Base-by-base conservation (phyloP, 768 basidiomycete species). In the Gelatoporia subvermispora region DNA sequence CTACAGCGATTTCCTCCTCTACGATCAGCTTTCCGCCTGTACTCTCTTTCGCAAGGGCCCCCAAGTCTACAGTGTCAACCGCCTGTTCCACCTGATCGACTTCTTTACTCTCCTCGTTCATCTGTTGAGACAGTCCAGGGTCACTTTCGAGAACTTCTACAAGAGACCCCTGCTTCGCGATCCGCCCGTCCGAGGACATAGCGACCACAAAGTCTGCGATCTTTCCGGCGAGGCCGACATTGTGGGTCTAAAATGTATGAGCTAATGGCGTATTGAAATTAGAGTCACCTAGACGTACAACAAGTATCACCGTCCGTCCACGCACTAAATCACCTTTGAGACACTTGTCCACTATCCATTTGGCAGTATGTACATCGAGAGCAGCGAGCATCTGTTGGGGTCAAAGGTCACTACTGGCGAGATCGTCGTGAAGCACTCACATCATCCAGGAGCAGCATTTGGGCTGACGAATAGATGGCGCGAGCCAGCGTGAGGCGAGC, bases 381-480 rank as follows among this genome's bases (percentile, higher is more conserved):
- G 75, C 74, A 11, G 73, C 74, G 23, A 78, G 66, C 21, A 74
- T 53, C 47, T 71, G 37, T 10, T 9, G 21, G 24, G 2, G 17
- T 4, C 24, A 38, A 17, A 25, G 42, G 3, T 13, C 36, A 17
- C 9, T 42, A 17, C 2, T 20, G 41, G 17, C 22, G 11, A 28
- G 16, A 15, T n/a, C 17, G 2, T 35, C 1, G 5, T 39, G 18
- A n/a, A 4, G n/a, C 9, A 24, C 60, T 50, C 35, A 88, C 78
- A 57, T 90, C 88, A 56, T 92, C 88, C 38, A 90, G 65, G 10
- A 92, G 63, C 11, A 92, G 58, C 21, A 83, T 78, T 15, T 77
- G 62, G 0, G 87, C 81, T 7, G 63, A 62, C 1, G 77, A 78
- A 22, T 84, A 84, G 1, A 83, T 66, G 0, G 81, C 79, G 5